A percentile compares a stretch with the other conserved stretches of the same genome.
phyloP scores from a whole-genome alignment of 257 asterid species.

The Cinchona pubescens region DNA sequence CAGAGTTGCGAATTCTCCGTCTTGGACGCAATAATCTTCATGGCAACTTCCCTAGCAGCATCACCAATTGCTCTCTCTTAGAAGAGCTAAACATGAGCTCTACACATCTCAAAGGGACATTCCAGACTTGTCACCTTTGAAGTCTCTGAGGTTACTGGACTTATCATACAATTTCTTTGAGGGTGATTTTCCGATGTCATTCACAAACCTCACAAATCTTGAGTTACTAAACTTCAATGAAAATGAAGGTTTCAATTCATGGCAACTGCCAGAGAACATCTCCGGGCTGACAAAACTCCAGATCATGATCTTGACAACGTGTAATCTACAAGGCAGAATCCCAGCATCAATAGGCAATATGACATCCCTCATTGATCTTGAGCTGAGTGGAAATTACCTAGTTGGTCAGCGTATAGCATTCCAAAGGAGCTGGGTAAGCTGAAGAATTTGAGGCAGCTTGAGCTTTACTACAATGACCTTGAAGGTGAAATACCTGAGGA shows the following conservation, averaged over 20 bases:
- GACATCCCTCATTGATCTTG: conserved; percentile 75
- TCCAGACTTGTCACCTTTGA: conserved; percentile 70
- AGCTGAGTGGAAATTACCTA: conserved; percentile 62
- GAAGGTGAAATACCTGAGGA: conserved; percentile 75
- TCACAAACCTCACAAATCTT: conserved; percentile 61
- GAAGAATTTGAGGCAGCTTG: conserved; percentile 56
- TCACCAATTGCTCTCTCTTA: conserved; percentile 53
- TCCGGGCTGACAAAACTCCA: conserved; percentile 40
- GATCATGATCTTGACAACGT: conserved; percentile 50
- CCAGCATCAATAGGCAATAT: conserved; percentile 54
- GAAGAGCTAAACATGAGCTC: conserved; percentile 54
- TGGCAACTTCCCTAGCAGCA: conserved; percentile 50
- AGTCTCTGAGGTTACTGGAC: conserved; percentile 47
- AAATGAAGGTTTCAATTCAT: conserved; percentile 39
- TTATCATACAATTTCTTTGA: conserved; percentile 59
- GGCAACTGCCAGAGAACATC: conserved; percentile 59
- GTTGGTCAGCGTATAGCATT: conserved; percentile 51
- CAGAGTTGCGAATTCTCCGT: conserved; percentile 47
- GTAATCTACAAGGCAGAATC: conserved; percentile 58
- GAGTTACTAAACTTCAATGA: conserved; percentile 60
- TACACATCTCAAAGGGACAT: conserved; percentile 37
- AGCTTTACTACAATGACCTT: conserved; percentile 73
- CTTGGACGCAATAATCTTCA: conserved; percentile 46
- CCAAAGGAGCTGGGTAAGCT: conserved; percentile 64
- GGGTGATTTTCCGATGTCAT: conserved; percentile 70